A percentile compares a stretch with the other conserved stretches of the same genome.
Evolutionary conservation across 2,329 filamentous ascomycete genomes (phyloP).

Genomic region (Ceratocystis ficicola): DNA sequence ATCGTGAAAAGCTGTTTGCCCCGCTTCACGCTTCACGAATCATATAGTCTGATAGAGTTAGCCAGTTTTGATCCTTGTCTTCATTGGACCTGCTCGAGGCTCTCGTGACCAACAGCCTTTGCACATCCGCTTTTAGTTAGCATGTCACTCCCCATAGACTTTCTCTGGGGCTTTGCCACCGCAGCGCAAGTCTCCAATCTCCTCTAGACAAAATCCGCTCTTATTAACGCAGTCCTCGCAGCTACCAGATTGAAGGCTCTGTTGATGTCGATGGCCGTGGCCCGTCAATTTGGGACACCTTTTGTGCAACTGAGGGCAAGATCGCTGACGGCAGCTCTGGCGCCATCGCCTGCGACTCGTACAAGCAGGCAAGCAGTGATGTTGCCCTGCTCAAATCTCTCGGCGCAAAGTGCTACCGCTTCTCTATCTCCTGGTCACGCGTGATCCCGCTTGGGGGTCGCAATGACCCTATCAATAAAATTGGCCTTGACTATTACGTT

Average conservation of each 20-base stretch:
- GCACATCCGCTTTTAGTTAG: not conserved
- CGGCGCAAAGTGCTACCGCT: slow-evolving; percentile 65
- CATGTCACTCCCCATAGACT: slow-evolving; percentile 56
- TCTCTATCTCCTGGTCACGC: slow-evolving; percentile 74
- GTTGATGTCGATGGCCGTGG: slow-evolving; percentile 63
- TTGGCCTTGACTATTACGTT: slow-evolving; percentile 65
- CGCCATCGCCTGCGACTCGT: slow-evolving; percentile 72
- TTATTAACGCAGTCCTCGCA: slow-evolving; percentile 30
- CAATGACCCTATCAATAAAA: slow-evolving; percentile 67
- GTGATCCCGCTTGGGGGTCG: slow-evolving; percentile 78
- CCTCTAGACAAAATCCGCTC: not conserved
- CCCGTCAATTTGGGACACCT: slow-evolving; percentile 82
- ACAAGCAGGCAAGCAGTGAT: slow-evolving; percentile 66
- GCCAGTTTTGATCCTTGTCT: not conserved
- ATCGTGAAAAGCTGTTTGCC: not conserved
- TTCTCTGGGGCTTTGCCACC: slow-evolving; percentile 70
- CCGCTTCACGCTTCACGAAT: not conserved
- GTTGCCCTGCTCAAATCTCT: slow-evolving; percentile 64
- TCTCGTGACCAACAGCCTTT: not conserved
- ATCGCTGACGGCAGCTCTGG: slow-evolving; percentile 68
- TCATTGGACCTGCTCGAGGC: not conserved
- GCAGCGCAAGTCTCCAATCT: slow-evolving; percentile 44
- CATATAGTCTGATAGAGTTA: not conserved
- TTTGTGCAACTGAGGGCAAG: slow-evolving; percentile 68
- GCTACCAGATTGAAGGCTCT: slow-evolving; percentile 80